phyloP scores from a whole-genome alignment of 2,329 filamentous ascomycete genomes.

The Exophiala xenobiotica region DNA sequence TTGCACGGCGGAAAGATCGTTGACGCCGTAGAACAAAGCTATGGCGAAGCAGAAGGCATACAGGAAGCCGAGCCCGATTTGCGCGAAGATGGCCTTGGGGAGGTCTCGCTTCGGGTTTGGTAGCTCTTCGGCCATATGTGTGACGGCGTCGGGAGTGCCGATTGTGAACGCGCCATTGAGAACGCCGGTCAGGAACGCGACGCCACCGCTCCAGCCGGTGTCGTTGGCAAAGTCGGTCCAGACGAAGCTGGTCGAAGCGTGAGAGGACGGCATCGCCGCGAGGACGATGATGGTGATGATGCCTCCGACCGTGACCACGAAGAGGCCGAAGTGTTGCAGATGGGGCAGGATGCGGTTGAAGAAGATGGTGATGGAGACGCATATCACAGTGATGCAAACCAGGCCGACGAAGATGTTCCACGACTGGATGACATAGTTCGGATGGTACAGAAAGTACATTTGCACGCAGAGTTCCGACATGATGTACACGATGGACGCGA shows the following conservation, averaged over 20 bases:
- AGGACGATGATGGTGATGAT: conserved; percentile 48
- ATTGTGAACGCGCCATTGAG: conserved; percentile 69
- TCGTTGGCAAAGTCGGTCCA: conserved; percentile 27
- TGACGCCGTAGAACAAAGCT: conserved; percentile 51
- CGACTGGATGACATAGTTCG: conserved; percentile 42
- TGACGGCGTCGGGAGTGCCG: conserved; percentile 64
- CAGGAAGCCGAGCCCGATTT: conserved; percentile 48
- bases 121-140: conserved; percentile 65
- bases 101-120: conserved; percentile 60
- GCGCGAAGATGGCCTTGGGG: conserved; percentile 48
- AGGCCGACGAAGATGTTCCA: conserved; percentile 61
- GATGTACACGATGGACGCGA: conserved; percentile 59
- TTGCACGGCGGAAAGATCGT: conserved; percentile 41
- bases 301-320: conserved; percentile 49
- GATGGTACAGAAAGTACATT: conserved; percentile 61
- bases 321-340: conserved; percentile 41
- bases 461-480: conserved; percentile 58
- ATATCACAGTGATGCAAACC: conserved; percentile 50
- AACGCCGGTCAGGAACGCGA: conserved; percentile 42
- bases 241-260: conserved; percentile 17
- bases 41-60: conserved; percentile 50
- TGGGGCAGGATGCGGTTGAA: conserved; percentile 44
- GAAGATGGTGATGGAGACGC: conserved; percentile 48
- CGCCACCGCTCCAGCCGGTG: conserved; percentile 29
- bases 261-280: conserved; percentile 17